These are phyloP conservation scores for Kockovaella imperatae DNA, from an alignment of 768 basidiomycete genomes.

Conservation along the genomic window DNA sequence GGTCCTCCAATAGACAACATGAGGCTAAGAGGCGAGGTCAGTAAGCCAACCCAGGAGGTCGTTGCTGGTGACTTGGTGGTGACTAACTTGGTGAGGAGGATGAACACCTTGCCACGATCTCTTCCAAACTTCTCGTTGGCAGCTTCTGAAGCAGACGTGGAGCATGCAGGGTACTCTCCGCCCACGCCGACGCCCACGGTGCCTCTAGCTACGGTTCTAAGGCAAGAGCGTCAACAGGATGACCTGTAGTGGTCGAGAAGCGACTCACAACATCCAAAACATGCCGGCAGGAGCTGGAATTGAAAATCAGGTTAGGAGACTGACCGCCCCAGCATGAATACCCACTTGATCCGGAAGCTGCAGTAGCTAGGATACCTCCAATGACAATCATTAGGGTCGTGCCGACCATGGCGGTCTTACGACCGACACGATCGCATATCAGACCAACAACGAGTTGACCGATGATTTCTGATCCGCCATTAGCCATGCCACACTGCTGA, in stretches of 20 bases:
- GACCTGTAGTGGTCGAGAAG: background rate
- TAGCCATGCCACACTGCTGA: background rate
- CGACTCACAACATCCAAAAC: slow-evolving; percentile 57
- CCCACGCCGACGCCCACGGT: slow-evolving; percentile 56
- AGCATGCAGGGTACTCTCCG: slow-evolving; percentile 69
- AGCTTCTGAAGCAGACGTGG: slow-evolving; percentile 61
- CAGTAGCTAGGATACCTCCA: slow-evolving; percentile 61
- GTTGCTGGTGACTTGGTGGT: background rate
- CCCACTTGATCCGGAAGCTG: slow-evolving; percentile 59
- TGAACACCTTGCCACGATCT: slow-evolving; percentile 62
- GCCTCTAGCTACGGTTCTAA: slow-evolving; percentile 57
- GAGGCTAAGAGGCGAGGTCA: slow-evolving; percentile 13
- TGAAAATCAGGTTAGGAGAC: slow-evolving; percentile 1
- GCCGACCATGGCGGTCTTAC: slow-evolving; percentile 63
- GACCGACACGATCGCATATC: slow-evolving; percentile 64
- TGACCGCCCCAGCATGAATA: background rate
- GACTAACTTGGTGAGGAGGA: slow-evolving; percentile 65
- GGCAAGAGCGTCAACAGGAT: background rate
- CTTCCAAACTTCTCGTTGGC: slow-evolving; percentile 62
- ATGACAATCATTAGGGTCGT: slow-evolving; percentile 64
- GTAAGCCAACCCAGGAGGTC: too few relatives aligned
- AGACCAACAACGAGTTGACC: slow-evolving; percentile 52
- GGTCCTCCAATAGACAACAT: slow-evolving; percentile 57
- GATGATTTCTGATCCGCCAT: slow-evolving; percentile 16
- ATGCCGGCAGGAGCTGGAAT: slow-evolving; percentile 49